phyloP scores from a whole-genome alignment of 225 moss, liverwort and hornwort genomes.

The Lunularia cruciata region DNA sequence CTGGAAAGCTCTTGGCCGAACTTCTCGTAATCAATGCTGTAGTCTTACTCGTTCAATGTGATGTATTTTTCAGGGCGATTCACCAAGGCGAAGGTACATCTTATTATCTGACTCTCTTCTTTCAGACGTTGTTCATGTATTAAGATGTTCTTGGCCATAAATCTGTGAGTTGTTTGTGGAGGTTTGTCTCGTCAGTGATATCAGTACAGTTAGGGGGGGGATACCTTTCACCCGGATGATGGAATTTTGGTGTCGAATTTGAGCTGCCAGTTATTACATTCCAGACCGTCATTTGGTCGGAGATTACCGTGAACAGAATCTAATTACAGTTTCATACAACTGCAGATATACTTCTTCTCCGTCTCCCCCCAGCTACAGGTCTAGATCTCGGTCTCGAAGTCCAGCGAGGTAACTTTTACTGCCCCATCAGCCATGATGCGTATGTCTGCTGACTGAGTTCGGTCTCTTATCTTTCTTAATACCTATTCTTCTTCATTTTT shows the following conservation, averaged over 20 bases:
- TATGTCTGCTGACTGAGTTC: too few relatives aligned
- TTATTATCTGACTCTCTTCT: not conserved
- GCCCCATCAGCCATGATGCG: not conserved
- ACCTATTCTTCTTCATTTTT: too few relatives aligned
- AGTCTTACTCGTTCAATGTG: too few relatives aligned
- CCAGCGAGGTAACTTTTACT: conserved; percentile 40
- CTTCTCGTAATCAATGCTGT: too few relatives aligned
- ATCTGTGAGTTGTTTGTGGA: not conserved
- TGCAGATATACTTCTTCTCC: conserved; percentile 46
- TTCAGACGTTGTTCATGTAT: too few relatives aligned
- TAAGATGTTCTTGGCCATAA: not conserved
- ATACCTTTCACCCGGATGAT: too few relatives aligned
- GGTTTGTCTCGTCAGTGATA: not conserved
- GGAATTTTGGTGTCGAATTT: too few relatives aligned
- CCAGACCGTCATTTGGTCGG: not conserved
- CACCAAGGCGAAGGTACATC: conserved; percentile 25
- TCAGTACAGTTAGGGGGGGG: too few relatives aligned
- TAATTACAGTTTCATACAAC: not conserved
- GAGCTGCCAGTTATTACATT: not conserved
- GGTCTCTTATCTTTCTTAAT: too few relatives aligned
- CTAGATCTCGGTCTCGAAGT: conserved; percentile 48
- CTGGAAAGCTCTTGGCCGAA: too few relatives aligned
- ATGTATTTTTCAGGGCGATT: conserved; percentile 14
- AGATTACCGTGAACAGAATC: not conserved
- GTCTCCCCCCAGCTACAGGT: conserved; percentile 42